Base-by-base conservation (phyloP, 352 stramenopile genomes). In the Globisporangium camurandrum region DNA sequence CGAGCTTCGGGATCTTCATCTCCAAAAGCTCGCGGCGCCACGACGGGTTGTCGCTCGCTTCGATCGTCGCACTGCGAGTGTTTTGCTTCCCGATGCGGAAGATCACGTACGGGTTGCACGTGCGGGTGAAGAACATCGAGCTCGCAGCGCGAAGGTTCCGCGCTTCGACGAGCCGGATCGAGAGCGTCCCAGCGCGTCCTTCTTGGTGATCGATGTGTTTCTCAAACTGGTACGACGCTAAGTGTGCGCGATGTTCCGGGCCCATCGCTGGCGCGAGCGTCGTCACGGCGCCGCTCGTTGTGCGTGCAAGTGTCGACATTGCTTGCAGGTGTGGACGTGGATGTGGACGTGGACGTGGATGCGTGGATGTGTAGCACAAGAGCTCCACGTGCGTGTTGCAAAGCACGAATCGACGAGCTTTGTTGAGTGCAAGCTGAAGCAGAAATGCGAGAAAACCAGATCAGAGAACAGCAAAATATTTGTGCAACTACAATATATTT, bases 31-130 rank as follows among this genome's bases (percentile, higher is more conserved):
- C 80, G 17, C 73, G 64, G 22, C 77, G 75, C 80, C 80, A 91
- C 36, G 71, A 80, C 5, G 80, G 80, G 51, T 86, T 88, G 58
- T 86, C 70, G 42, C 85, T 88, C 54, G 52, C 60, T 43, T 67
- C 51, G 55, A 91, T 86, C 11, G 80, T 91, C 38, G 74, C 68
- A 53, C 72, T 86, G 43, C 80, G 80, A 24, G 64, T 56, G 44
- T 65, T 84, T 51, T 84, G 68, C 56, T 85, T 86, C 34, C 80
- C 80, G 24, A 88, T 51, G 36, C 80, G 77, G 56, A 91, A 91
- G 53, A 91, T 91, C 57, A 91, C 75, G 60, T 91, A 91, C 27
- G 80, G 77, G 39, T 88, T 88, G 59, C 80, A 91, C 31, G 75
- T 86, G 49, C 77, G 80, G 40, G 83, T 66, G 71, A 79, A 88